These are phyloP conservation scores for Effrenium voratum DNA, from an alignment of 73 alveolate species.

Conservation along the genomic window DNA sequence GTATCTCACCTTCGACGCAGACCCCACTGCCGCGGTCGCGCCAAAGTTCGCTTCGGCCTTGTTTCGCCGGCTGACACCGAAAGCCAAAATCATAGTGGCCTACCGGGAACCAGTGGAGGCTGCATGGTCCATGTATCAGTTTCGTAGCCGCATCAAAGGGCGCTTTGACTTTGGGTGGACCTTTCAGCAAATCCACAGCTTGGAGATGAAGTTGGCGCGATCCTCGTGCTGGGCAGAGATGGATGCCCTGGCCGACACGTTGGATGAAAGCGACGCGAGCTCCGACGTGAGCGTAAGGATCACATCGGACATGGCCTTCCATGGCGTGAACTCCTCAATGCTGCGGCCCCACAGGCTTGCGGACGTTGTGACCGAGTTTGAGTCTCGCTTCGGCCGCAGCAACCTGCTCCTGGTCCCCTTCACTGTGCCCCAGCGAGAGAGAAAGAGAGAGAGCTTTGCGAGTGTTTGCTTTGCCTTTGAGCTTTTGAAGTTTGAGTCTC, in stretches of 20 bases:
- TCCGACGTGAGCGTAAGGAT: neutral
- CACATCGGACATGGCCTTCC: neutral
- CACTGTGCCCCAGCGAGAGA: no score
- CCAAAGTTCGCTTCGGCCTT: slow-evolving; percentile 21
- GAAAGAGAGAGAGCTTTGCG: no score
- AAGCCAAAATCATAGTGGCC: slow-evolving; percentile 22
- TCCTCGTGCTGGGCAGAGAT: neutral
- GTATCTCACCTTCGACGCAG: slow-evolving; percentile 37
- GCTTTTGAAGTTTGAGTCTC: neutral
- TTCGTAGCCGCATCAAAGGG: slow-evolving; percentile 51
- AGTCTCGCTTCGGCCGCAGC: slow-evolving; percentile 12
- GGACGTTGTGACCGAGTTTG: neutral
- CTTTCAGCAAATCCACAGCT: slow-evolving; percentile 18
- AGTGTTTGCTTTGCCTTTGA: no score
- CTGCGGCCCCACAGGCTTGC: neutral
- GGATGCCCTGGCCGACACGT: neutral
- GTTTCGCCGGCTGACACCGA: slow-evolving; percentile 43
- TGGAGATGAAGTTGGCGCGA: slow-evolving; percentile 18
- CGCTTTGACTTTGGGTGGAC: slow-evolving; percentile 23
- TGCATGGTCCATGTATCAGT: slow-evolving; percentile 57
- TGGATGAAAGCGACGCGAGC: neutral
- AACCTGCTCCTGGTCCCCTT: slow-evolving; percentile 13
- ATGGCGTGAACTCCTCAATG: neutral
- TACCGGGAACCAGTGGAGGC: slow-evolving; percentile 38
- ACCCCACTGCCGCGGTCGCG: neutral